Percentiles rank a stretch among this genome's conserved stretches.
phyloP scores from a whole-genome alignment of 2,329 filamentous ascomycete genomes.

The Lachnellula occidentalis region DNA sequence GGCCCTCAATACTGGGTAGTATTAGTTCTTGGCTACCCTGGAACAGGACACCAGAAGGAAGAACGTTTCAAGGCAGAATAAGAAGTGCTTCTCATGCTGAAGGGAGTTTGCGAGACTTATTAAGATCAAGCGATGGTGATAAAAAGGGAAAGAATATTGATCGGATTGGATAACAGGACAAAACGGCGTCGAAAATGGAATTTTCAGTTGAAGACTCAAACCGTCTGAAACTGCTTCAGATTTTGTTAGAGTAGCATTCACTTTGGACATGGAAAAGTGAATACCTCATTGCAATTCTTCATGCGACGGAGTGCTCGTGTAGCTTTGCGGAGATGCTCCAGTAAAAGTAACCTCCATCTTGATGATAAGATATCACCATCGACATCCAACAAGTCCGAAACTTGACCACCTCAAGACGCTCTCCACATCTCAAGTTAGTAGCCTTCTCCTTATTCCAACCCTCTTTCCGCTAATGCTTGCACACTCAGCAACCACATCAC shows the following conservation, averaged over 20 bases:
- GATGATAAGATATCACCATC: too few relatives aligned
- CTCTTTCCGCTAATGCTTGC: background rate
- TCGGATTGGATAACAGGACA: conserved; percentile 13
- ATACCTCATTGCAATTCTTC: too few relatives aligned
- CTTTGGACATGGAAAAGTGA: too few relatives aligned
- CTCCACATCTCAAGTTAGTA: too few relatives aligned
- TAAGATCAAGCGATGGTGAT: conserved; percentile 36
- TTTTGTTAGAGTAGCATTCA: background rate
- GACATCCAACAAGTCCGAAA: too few relatives aligned
- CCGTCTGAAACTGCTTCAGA: background rate
- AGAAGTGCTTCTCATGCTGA: conserved; percentile 45
- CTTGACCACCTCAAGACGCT: too few relatives aligned
- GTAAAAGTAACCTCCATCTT: background rate
- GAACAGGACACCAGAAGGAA: conserved; percentile 13
- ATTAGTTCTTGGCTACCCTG: conserved; percentile 30
- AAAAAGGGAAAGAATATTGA: conserved; percentile 29
- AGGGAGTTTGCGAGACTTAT: conserved; percentile 48
- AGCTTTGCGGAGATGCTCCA: too few relatives aligned
- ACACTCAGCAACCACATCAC: background rate
- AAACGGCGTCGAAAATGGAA: background rate
- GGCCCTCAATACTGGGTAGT: conserved; percentile 23
- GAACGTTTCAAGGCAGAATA: conserved; percentile 20
- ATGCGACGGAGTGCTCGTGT: too few relatives aligned
- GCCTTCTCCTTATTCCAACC: too few relatives aligned
- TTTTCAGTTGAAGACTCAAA: background rate